Evolutionary conservation across 345 rosid genomes (phyloP).

Genomic region (Populus simonii): DNA sequence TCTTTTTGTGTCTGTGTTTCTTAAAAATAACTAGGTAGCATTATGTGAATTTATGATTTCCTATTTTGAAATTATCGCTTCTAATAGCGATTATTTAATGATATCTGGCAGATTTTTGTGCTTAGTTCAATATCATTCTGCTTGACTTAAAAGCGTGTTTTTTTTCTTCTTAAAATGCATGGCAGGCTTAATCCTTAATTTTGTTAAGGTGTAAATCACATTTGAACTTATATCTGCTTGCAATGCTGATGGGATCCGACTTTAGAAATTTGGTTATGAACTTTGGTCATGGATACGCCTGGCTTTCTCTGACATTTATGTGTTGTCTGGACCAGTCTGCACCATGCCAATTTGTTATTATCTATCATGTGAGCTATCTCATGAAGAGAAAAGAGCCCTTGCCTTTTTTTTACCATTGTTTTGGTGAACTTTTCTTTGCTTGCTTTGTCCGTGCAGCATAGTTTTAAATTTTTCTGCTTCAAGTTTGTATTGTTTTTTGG

Average conservation of each 20-base stretch:
- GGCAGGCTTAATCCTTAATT: background rate
- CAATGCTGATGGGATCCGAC: background rate
- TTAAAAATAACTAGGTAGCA: background rate
- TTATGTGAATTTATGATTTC: background rate
- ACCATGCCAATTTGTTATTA: background rate
- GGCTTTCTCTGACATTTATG: background rate
- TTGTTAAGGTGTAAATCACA: background rate
- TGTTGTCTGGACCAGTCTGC: background rate
- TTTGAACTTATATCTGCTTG: background rate
- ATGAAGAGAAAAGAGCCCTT: background rate
- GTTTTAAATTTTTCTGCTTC: background rate
- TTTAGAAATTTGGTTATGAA: background rate
- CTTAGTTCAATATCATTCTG: background rate
- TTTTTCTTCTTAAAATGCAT: background rate
- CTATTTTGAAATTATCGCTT: background rate
- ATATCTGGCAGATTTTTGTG: background rate
- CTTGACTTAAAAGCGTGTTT: background rate
- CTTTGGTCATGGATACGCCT: background rate
- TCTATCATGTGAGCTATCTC: background rate
- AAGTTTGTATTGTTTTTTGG: background rate
- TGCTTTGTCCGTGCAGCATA: background rate
- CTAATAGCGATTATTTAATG: background rate
- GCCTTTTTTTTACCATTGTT: background rate
- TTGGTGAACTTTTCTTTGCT: background rate
- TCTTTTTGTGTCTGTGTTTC: background rate